Percentiles rank a stretch among this genome's conserved stretches.
Evolutionary conservation across 2,329 filamentous ascomycete species (phyloP).

Genomic region (Alternaria viburni): DNA sequence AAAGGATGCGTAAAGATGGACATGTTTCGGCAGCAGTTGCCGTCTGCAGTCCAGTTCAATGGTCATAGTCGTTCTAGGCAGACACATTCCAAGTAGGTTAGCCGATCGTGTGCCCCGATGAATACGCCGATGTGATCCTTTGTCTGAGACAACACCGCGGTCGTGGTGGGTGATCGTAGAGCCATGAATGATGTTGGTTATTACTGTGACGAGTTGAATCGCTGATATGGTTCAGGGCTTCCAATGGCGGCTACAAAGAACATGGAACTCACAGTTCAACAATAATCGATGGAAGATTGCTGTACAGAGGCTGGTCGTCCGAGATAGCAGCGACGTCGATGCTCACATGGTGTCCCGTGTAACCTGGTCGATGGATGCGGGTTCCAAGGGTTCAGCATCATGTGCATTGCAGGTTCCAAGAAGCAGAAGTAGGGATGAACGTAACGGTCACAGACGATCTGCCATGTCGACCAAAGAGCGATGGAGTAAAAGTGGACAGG

Average conservation of each 20-base stretch:
- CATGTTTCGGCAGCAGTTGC: neutral
- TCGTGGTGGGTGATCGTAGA: neutral
- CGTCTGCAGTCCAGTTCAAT: neutral
- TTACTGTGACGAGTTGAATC: neutral
- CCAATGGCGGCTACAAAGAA: neutral
- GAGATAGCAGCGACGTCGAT: neutral
- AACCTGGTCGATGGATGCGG: neutral
- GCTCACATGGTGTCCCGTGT: conserved; percentile 5
- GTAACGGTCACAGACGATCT: conserved; percentile 4
- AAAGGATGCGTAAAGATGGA: neutral
- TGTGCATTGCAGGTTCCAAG: conserved; percentile 1
- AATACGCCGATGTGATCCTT: conserved; percentile 12
- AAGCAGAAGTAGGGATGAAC: neutral
- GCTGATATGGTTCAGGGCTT: neutral
- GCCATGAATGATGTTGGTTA: neutral
- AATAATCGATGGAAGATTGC: neutral
- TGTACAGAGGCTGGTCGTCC: neutral
- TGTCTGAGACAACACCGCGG: conserved; percentile 19
- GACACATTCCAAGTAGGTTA: conserved; percentile 1
- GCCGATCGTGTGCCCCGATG: conserved; percentile 32
- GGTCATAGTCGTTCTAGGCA: conserved; percentile 10
- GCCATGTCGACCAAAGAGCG: neutral
- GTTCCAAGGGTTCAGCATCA: neutral
- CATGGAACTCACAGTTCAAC: neutral
- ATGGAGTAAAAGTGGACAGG: neutral